phyloP scores from a whole-genome alignment of 148 eudicot species.

The Amaranthus palmeri region DNA sequence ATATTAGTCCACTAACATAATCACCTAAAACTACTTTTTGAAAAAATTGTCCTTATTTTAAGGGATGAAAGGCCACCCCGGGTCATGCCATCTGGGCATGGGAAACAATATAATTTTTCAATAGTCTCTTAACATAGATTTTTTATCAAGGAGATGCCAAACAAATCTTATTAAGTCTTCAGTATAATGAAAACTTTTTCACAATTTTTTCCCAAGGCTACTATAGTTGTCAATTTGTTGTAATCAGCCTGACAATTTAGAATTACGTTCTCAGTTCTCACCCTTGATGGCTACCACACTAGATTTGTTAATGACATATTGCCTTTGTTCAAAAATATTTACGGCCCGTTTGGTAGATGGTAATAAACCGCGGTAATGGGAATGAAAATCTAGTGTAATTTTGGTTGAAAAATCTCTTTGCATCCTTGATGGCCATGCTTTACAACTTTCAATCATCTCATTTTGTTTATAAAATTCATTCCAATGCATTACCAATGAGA shows the following conservation, averaged over 20 bases:
- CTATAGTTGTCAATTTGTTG: slow-evolving; percentile 9
- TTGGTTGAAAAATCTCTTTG: too few species aligned
- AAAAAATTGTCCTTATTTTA: slow-evolving; percentile 28
- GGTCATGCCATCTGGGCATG: slow-evolving; percentile 25
- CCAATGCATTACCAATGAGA: too few species aligned
- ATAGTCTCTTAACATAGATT: slow-evolving; percentile 7
- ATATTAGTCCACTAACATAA: slow-evolving; percentile 24
- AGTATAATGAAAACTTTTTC: slow-evolving; percentile 6
- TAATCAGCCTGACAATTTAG: background rate
- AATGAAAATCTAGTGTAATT: too few species aligned
- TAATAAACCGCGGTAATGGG: too few species aligned
- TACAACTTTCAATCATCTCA: too few species aligned
- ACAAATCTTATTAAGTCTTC: slow-evolving; percentile 14
- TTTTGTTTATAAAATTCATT: too few species aligned
- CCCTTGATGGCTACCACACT: background rate
- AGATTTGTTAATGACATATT: background rate
- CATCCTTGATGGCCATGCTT: too few species aligned
- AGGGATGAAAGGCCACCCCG: slow-evolving; percentile 22
- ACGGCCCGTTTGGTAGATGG: too few species aligned
- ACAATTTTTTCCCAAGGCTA: background rate
- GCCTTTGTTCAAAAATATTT: background rate
- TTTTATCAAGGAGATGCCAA: slow-evolving; percentile 10
- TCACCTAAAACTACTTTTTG: slow-evolving; percentile 27
- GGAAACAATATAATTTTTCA: slow-evolving; percentile 25
- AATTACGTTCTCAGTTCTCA: background rate